A percentile compares a stretch with the other conserved stretches of the same genome.
Evolutionary conservation across 306 rosid species (phyloP).

Genomic region (Canavalia ensiformis): DNA sequence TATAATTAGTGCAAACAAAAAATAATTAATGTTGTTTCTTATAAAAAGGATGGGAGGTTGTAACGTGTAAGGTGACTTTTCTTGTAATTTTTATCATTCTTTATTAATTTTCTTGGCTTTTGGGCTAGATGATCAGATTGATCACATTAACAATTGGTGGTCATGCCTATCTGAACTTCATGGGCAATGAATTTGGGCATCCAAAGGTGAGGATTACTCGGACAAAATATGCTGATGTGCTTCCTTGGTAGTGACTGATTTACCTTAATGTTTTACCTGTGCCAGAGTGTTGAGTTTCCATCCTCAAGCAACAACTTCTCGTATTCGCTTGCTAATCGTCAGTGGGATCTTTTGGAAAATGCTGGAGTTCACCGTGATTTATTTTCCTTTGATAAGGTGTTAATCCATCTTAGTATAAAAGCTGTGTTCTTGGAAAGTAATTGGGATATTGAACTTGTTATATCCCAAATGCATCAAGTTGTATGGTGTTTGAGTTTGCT

Average conservation of each 20-base stretch:
- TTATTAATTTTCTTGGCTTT: conserved; percentile 38
- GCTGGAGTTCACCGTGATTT: conserved; percentile 69
- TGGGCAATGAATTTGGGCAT: conserved; percentile 99
- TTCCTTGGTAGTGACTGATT: conserved; percentile 43
- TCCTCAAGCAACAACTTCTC: conserved; percentile 81
- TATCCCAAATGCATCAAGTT: conserved; percentile 20
- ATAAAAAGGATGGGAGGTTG: no score
- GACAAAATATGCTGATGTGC: conserved; percentile 24
- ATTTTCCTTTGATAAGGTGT: conserved; percentile 82
- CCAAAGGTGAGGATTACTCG: conserved; percentile 70
- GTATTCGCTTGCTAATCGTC: conserved; percentile 81
- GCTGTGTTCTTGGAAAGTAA: conserved; percentile 39
- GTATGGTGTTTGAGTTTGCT: conserved; percentile 2
- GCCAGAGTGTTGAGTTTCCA: conserved; percentile 92
- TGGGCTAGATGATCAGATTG: conserved; percentile 82
- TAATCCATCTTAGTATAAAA: conserved; percentile 22
- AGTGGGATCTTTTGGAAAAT: conserved; percentile 79
- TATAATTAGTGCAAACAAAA: no score
- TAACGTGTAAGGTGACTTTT: neutral
- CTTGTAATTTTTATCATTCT: conserved; percentile 28
- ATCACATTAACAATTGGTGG: conserved; percentile 84
- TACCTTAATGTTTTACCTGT: conserved; percentile 50
- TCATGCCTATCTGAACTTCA: conserved; percentile 90
- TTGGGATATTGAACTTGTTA: conserved; percentile 20
- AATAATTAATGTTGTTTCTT: no score